phyloP scores from a whole-genome alignment of 176 grass and related monocot species.

The Oryza meridionalis region DNA sequence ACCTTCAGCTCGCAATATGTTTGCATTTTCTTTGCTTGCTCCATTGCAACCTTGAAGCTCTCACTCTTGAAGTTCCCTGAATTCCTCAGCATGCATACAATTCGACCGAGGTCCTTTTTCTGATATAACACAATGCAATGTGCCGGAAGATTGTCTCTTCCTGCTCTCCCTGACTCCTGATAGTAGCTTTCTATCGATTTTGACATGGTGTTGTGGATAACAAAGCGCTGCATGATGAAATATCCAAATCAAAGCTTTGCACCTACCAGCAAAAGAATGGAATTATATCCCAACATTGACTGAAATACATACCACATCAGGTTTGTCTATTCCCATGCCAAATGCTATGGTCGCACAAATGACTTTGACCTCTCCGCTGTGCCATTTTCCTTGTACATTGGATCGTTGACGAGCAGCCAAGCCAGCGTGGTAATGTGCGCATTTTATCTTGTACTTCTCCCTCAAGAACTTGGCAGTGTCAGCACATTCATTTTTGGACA shows the following conservation, averaged over 20 bases:
- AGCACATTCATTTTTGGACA: constrained; percentile 85
- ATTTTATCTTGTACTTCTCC: constrained; percentile 79
- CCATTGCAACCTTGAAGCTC: constrained; percentile 76
- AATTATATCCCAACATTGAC: background rate
- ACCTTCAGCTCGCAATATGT: constrained; percentile 92
- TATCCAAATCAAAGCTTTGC: constrained; percentile 28
- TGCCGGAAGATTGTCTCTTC: constrained; percentile 70
- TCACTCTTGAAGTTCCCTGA: constrained; percentile 52
- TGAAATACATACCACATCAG: constrained; percentile 69
- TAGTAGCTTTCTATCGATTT: constrained; percentile 99
- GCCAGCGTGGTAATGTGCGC: constrained; percentile 82
- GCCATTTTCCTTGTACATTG: constrained; percentile 86
- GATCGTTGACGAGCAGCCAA: constrained; percentile 62
- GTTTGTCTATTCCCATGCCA: constrained; percentile 96
- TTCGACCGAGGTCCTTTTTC: constrained; percentile 86
- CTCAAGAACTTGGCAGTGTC: constrained; percentile 85
- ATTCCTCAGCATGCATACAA: constrained; percentile 86
- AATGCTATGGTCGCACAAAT: constrained; percentile 95
- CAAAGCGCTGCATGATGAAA: constrained; percentile 61
- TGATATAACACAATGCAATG: constrained; percentile 75
- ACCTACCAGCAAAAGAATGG: background rate
- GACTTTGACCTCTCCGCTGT: constrained; percentile 72
- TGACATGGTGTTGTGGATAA: constrained; percentile 86
- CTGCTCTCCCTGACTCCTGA: constrained; percentile 88
- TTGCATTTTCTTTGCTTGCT: constrained; percentile 94